Percentiles rank a stretch among this genome's conserved stretches.
These are phyloP conservation scores for Anaeromyces robustus DNA, from an alignment of 192 early-diverging fungal species.

Conservation along the genomic window DNA sequence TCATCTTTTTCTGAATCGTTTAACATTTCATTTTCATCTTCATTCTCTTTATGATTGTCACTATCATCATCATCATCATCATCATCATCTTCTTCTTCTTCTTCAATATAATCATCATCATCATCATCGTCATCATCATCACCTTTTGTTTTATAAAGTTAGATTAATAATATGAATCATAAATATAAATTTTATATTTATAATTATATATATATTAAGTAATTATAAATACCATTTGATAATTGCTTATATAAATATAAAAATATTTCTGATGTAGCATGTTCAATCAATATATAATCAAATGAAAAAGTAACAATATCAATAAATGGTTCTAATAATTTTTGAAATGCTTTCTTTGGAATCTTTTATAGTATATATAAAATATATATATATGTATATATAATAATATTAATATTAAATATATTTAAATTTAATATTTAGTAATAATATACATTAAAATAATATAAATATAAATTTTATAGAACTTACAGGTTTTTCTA, in stretches of 20 bases:
- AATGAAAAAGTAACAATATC: not conserved
- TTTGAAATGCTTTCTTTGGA: not conserved
- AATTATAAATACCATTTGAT: not conserved
- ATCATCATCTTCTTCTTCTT: not conserved
- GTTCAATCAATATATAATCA: not conserved
- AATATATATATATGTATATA: too few relatives aligned
- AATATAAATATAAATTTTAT: too few relatives aligned
- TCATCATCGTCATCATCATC: too few relatives aligned
- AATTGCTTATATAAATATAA: not conserved
- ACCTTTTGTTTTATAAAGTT: too few relatives aligned
- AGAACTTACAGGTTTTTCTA: not conserved
- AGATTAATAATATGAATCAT: too few relatives aligned
- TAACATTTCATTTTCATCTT: not conserved
- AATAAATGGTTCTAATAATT: not conserved
- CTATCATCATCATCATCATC: not conserved
- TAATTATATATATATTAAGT: too few relatives aligned
- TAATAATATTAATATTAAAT: too few relatives aligned
- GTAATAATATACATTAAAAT: too few relatives aligned
- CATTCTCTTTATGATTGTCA: not conserved
- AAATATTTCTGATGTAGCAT: not conserved
- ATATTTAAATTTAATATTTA: too few relatives aligned
- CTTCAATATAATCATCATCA: not conserved
- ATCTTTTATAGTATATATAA: too few relatives aligned
- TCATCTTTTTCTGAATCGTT: not conserved
- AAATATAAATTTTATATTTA: too few relatives aligned